These are phyloP conservation scores for Phytophthora cryptogea DNA, from an alignment of 352 stramenopile genomes.

Conservation along the genomic window DNA sequence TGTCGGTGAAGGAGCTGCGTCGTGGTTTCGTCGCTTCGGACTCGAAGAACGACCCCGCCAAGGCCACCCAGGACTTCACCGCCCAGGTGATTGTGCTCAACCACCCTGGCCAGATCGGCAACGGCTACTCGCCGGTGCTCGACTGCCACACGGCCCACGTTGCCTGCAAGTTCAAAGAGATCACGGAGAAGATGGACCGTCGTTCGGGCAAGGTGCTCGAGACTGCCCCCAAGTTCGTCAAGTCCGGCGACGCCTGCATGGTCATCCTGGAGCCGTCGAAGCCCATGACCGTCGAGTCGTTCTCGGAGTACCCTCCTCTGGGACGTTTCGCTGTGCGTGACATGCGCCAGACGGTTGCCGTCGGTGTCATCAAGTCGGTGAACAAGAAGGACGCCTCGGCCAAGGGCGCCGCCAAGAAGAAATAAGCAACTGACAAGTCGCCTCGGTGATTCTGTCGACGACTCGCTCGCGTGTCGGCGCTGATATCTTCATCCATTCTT, in stretches of 20 bases:
- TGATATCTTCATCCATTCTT: slow-evolving; percentile 29
- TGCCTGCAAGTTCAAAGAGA: slow-evolving; percentile 94
- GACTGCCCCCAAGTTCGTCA: slow-evolving; percentile 93
- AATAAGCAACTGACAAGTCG: slow-evolving; percentile 22
- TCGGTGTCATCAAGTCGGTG: slow-evolving; percentile 62
- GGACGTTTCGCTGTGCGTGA: slow-evolving; percentile 97
- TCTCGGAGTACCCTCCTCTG: slow-evolving; percentile 96
- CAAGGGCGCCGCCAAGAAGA: slow-evolving; percentile 20
- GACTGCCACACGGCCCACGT: slow-evolving; percentile 98
- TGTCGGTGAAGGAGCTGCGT: slow-evolving; percentile 94
- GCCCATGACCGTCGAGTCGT: slow-evolving; percentile 96
- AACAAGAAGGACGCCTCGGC: slow-evolving; percentile 13
- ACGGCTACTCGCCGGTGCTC: slow-evolving; percentile 95
- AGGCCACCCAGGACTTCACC: slow-evolving; percentile 86
- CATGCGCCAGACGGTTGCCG: slow-evolving; percentile 96
- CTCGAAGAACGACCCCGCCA: slow-evolving; percentile 92
- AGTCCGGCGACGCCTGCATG: slow-evolving; percentile 96
- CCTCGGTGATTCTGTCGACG: slow-evolving; percentile 33
- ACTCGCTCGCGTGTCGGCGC: slow-evolving; percentile 11
- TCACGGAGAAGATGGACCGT: slow-evolving; percentile 97
- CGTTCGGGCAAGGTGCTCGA: slow-evolving; percentile 96
- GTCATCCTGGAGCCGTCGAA: slow-evolving; percentile 94
- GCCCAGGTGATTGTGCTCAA: slow-evolving; percentile 98
- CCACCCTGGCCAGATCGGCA: slow-evolving; percentile 92
- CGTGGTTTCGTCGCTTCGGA: slow-evolving; percentile 95